Evolutionary conservation across 2,329 filamentous ascomycete genomes (phyloP), one percentile per base, ranked within the genome.

Genomic region (Phoma sp.): DNA sequence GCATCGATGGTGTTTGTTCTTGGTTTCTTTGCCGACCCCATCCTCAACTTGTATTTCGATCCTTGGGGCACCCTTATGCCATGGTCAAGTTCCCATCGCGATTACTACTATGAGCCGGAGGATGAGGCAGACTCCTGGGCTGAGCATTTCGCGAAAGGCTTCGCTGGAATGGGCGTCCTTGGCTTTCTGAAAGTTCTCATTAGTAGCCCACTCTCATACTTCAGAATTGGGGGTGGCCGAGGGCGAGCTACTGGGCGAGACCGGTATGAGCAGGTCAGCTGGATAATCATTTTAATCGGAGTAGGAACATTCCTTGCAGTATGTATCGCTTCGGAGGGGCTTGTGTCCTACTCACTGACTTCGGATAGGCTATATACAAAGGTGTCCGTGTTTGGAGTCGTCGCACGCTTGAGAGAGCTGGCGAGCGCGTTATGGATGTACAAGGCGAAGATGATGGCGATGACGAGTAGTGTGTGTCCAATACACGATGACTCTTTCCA

Each of bases 21-120:
- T 51, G 95, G 95, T 37, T 98, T 97, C 67, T 77, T 98, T 61
- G 93, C 93, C 55, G 93, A 98, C 74, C 93, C 93, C 1, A 91
- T 98, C 56, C 88, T 98, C 73, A 90, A 92, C 65, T 78, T 96
- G 25, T 96, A 93, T 79, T 77, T 93, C 49, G 91, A 96, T 68
- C 92, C 92, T 0, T 77, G 77, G 60, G 68, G 70, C 38, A 76
- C 76, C 10, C 67, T 81, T 7, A 68, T 68, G 27, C 73, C 73
- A 4, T 73, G 69, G 58, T 61, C 66, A 43, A 64, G 56, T 24
- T 60, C 58, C 8, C 53, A 55, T 14, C 54, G 57, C 29, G 38
- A 66, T 29, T 57, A 72, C 48, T 55, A 67, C 14, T 62, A 69
- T 49, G 60, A 70, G 39, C 61, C 68, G 4, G 76, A 75, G 36